Evolutionary conservation across 1,284 basidiomycete genomes (phyloP).

Genomic region (Ganoderma boninense): DNA sequence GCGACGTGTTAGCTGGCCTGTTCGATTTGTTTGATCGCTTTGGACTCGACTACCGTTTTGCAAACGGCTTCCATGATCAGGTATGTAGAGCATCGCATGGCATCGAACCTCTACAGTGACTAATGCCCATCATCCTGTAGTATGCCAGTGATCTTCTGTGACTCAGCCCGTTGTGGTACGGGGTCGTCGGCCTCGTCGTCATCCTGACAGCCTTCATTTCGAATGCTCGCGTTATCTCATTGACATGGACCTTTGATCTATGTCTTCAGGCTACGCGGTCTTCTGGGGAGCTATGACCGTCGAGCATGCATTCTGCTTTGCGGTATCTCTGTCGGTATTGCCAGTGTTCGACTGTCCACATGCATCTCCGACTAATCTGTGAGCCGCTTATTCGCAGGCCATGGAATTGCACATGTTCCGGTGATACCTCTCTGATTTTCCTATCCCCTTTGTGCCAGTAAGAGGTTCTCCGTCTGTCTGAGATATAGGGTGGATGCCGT

Average conservation of each 20-base stretch:
- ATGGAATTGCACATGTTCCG: conserved; percentile 52
- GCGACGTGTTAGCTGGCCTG: no score
- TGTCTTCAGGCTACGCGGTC: conserved; percentile 77
- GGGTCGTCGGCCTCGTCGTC: no score
- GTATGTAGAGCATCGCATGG: conserved; percentile 50
- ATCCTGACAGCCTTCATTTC: neutral
- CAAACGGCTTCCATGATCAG: conserved; percentile 69
- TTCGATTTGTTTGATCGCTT: no score
- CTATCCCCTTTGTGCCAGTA: no score
- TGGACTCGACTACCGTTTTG: no score
- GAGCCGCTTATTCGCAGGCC: conserved; percentile 70
- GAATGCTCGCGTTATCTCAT: conserved; percentile 88
- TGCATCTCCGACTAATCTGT: conserved; percentile 3
- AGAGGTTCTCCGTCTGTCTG: neutral
- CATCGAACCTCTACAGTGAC: neutral
- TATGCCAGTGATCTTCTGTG: conserved; percentile 99
- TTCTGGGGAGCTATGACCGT: conserved; percentile 97
- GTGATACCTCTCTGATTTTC: conserved; percentile 23
- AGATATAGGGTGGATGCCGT: neutral
- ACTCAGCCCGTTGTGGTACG: no score
- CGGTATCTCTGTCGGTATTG: conserved; percentile 90
- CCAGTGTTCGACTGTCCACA: conserved; percentile 66
- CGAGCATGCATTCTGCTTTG: conserved; percentile 92
- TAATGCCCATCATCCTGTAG: conserved; percentile 53
- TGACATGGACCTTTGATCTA: conserved; percentile 64